Percentiles rank a stretch among this genome's conserved stretches.
Evolutionary conservation across 495 filamentous ascomycete species (phyloP).

Genomic region (Delitschia confertaspora): DNA sequence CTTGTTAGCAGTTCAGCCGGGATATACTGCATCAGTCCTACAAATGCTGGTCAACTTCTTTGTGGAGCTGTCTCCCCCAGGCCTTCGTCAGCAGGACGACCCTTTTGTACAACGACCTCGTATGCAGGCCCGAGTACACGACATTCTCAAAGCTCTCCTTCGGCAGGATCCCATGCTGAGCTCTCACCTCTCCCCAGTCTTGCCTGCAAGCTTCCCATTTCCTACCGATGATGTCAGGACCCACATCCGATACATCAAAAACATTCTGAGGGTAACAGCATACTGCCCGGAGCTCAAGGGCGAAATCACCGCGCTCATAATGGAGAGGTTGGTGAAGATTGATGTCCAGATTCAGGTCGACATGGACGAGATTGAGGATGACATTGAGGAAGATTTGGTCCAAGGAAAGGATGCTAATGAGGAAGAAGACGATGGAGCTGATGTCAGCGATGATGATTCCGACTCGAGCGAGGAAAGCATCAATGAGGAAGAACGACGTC

Average conservation of each 20-base stretch:
- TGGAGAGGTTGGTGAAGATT: slow-evolving; percentile 76
- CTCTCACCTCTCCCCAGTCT: slow-evolving; percentile 53
- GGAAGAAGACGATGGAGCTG: slow-evolving; percentile 38
- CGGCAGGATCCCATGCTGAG: slow-evolving; percentile 70
- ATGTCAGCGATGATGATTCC: slow-evolving; percentile 37
- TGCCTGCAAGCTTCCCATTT: slow-evolving; percentile 63
- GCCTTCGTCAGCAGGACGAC: slow-evolving; percentile 53
- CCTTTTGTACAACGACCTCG: slow-evolving; percentile 47
- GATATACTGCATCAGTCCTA: slow-evolving; percentile 54
- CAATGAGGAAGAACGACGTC: slow-evolving; percentile 39
- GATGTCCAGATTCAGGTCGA: slow-evolving; percentile 93
- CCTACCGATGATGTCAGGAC: slow-evolving; percentile 59
- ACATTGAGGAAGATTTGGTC: slow-evolving; percentile 49
- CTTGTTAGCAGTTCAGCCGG: slow-evolving; percentile 68
- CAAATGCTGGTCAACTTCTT: slow-evolving; percentile 75
- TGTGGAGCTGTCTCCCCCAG: slow-evolving; percentile 42
- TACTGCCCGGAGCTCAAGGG: slow-evolving; percentile 74
- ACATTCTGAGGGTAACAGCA: slow-evolving; percentile 61
- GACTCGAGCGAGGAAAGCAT: slow-evolving; percentile 30
- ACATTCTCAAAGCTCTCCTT: slow-evolving; percentile 64
- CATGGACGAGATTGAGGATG: slow-evolving; percentile 74
- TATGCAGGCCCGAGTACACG: slow-evolving; percentile 62
- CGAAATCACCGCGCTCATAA: slow-evolving; percentile 75
- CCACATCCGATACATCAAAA: slow-evolving; percentile 69
- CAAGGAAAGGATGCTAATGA: slow-evolving; percentile 28